Conservation (phyloP, 306 rosid species). For the Elaeagnus macrophylla region DNA sequence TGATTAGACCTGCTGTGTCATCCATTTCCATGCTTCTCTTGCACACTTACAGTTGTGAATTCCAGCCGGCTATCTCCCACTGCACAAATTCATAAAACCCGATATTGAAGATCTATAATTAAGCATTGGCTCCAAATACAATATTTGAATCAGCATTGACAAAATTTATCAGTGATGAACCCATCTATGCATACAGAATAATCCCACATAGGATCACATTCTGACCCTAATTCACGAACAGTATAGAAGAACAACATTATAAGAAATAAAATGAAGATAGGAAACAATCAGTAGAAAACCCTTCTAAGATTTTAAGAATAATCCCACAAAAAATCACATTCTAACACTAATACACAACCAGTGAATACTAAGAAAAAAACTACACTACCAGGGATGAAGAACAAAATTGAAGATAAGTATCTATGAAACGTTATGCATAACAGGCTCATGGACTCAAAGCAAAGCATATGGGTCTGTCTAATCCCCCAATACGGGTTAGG, state of each 20-base stretch:
- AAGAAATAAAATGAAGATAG: background rate
- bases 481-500: conserved; percentile 30
- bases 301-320: too few species aligned
- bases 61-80: too few species aligned
- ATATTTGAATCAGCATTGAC: conserved; percentile 27
- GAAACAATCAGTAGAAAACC: too few species aligned
- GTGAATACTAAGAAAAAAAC: too few species aligned
- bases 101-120: conserved; percentile 5
- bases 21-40: conserved; percentile 55
- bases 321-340: too few species aligned
- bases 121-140: conserved; percentile 18
- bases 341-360: too few species aligned
- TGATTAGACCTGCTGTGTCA: conserved; percentile 59
- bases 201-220: background rate
- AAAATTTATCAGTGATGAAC: conserved; percentile 12
- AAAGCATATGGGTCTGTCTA: conserved; percentile 33
- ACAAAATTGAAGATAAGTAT: conserved; percentile 4
- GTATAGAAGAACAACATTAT: background rate
- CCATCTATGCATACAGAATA: conserved; percentile 10
- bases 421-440: conserved; percentile 14
- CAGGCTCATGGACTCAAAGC: conserved; percentile 53
- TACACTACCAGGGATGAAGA: too few species aligned
- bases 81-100: conserved; percentile 21
- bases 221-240: conserved; percentile 21
- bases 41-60: too few species aligned